phyloP scores from a whole-genome alignment of 306 rosid genomes.

The Cicer cuneatum region DNA sequence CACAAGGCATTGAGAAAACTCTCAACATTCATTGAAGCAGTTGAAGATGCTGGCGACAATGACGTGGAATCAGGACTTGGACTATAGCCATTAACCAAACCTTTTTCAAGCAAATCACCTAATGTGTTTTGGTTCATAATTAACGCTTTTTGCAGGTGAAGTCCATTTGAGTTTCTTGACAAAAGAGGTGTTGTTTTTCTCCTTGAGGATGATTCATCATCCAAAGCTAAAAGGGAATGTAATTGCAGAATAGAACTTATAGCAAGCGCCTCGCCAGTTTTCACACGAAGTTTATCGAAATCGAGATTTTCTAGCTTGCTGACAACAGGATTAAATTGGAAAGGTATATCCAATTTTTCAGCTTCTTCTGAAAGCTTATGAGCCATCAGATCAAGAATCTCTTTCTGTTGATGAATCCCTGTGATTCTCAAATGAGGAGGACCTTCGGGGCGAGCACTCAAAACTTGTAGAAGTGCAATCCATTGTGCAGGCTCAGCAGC shows the following conservation, averaged over 20 bases:
- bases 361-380: conserved; percentile 74
- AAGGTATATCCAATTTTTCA: conserved; percentile 79
- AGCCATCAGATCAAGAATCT: conserved; percentile 83
- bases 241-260: conserved; percentile 75
- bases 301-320: conserved; percentile 76
- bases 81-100: conserved; percentile 61
- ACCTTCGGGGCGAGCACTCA: conserved; percentile 83
- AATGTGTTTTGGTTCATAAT: conserved; percentile 59
- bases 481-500: conserved; percentile 84
- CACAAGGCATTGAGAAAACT: conserved; percentile 75
- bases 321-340: conserved; percentile 73
- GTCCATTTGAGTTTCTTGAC: conserved; percentile 54
- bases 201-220: conserved; percentile 58
- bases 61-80: conserved; percentile 79
- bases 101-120: conserved; percentile 76
- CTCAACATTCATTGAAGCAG: conserved; percentile 55
- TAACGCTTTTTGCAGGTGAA: conserved; percentile 55
- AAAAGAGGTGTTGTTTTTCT: conserved; percentile 55
- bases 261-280: conserved; percentile 88
- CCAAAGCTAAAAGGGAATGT: conserved; percentile 74
- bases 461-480: conserved; percentile 81
- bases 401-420: conserved; percentile 79
- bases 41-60: conserved; percentile 59
- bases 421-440: conserved; percentile 94
- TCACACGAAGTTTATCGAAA: conserved; percentile 78